These are phyloP conservation scores for Laburnicola sp. DNA, from an alignment of 2,329 filamentous ascomycete species.

Conservation along the genomic window DNA sequence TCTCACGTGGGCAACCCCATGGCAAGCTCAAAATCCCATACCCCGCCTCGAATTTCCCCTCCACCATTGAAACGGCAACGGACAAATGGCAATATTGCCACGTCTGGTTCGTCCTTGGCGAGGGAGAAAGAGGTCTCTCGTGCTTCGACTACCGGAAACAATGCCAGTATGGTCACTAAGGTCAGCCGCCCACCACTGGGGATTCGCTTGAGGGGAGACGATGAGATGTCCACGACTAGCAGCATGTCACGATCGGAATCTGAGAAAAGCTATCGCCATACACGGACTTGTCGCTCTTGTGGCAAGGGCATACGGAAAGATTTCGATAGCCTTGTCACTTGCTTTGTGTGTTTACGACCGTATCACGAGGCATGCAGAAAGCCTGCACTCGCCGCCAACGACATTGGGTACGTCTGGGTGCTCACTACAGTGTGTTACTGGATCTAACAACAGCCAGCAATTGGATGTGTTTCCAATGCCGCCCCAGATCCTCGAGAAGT, in stretches of 20 bases:
- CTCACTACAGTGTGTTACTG: no score
- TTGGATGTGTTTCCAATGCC: no score
- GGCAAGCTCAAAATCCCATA: neutral
- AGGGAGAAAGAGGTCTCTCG: neutral
- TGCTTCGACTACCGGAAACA: no score
- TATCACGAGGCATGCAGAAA: constrained; percentile 45
- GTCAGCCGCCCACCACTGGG: neutral
- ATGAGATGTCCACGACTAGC: constrained; percentile 19
- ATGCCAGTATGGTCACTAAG: neutral
- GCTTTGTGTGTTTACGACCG: constrained; percentile 35
- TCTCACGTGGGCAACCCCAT: no score
- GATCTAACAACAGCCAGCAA: no score
- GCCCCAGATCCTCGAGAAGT: no score
- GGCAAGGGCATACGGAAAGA: constrained; percentile 22
- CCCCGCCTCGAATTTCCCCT: constrained; percentile 23
- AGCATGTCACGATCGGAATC: constrained; percentile 23
- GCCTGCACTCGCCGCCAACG: constrained; percentile 14
- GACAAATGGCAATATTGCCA: neutral
- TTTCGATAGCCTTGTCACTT: constrained; percentile 35
- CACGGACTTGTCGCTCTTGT: constrained; percentile 37
- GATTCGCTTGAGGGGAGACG: neutral
- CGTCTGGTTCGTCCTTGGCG: neutral
- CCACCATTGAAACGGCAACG: constrained; percentile 30
- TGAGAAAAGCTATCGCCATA: constrained; percentile 7
- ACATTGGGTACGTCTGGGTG: no score